Evolutionary conservation across 2,329 filamentous ascomycete genomes (phyloP), one percentile per base, ranked within the genome.

Genomic region (Fusarium brachygibbosum): DNA sequence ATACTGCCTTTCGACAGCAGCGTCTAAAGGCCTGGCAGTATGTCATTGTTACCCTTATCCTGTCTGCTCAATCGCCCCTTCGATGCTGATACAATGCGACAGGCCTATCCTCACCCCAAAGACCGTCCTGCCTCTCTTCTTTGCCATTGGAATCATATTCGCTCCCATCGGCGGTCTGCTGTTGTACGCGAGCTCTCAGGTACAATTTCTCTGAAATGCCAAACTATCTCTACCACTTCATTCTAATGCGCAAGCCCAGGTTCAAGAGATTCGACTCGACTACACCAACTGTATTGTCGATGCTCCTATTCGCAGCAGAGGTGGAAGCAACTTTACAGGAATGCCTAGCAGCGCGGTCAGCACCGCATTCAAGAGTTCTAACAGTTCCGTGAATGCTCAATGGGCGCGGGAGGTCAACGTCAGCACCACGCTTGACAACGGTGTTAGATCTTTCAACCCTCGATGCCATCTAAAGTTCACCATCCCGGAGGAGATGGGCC

Each of bases 11-110:
- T 79, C 89, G 96, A 75, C 96, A 99, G 79, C 96, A 99, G 82
- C 90, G 96, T 78, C 83, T 99, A 80, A 98, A 98, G 83, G 96
- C 96, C 84, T 99, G 96, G 96, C 96, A 99, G 91, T 97, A 85
- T 82, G 93, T 76, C 17, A 21, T 38, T 11, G 93, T 69, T 23
- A 29, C 23, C 29, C 25, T 51, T 53, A 59, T 56, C 56, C 34
- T 56, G 23, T 40, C 21, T 55, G 56, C 57, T 57, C 38, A 51
- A 41, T 48, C 31, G 17, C 37, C 23, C n/a, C 46, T 60, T 55
- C 58, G 49, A 73, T 67, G 73, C 83, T 85, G 76, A 85, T 79
- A 53, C 17, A 34, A 53, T 56, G 66, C 72, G 19, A 72, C 76
- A 96, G 93, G 82, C 95, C 95, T 37, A 98, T 98, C 77, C 85